Evolutionary conservation across 1,284 basidiomycete species (phyloP), one percentile per base, ranked within the genome.

Genomic region (Irpex sp.): DNA sequence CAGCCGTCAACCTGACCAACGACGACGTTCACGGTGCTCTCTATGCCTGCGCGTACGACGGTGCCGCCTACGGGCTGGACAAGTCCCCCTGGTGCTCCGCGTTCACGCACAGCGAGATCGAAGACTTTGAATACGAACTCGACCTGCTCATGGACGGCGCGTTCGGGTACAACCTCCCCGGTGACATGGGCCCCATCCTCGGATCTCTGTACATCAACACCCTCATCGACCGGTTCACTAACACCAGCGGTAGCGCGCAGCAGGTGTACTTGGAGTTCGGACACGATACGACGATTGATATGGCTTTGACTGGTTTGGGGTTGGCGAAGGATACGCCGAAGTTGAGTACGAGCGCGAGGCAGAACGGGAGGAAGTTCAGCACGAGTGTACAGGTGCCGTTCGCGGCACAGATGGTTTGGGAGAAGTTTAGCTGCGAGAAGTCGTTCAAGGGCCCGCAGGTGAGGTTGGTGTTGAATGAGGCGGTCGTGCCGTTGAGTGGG

Each of bases 261-360:
- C 59, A 72, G 31, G 68, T 79, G 13, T 78, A 78, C 70, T 71
- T 84, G 59, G 79, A 84, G 69, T 83, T 82, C 66, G 81, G 77
- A 1, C 81, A 83, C 66, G 80, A 84, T 63, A 81, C 77, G 5
- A 81, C 77, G n/a, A 78, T 84, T 66, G 78, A 82, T 65, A 61
- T 80, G 37, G 76, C 77, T 34, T 68, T 83, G 49, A 78, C 81
- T 44, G 76, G 78, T 3, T 74, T 82, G 59, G 77, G 77, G 0
- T 71, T 82, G 6, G 79, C 77, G 34, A 76, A 77, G 65, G 79
- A 82, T 68, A 58, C 63, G 6, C 62, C 65, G 1, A 72, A 74
- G 36, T 74, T 81, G 56, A 67, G 73, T 11, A 65, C 74, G 3
- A 64, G 57, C 7, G 78, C 78, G 34, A 77, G 75, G 54, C 67